Evolutionary conservation across 1,284 basidiomycete species (phyloP).

Genomic region (Dichomitus squalens): DNA sequence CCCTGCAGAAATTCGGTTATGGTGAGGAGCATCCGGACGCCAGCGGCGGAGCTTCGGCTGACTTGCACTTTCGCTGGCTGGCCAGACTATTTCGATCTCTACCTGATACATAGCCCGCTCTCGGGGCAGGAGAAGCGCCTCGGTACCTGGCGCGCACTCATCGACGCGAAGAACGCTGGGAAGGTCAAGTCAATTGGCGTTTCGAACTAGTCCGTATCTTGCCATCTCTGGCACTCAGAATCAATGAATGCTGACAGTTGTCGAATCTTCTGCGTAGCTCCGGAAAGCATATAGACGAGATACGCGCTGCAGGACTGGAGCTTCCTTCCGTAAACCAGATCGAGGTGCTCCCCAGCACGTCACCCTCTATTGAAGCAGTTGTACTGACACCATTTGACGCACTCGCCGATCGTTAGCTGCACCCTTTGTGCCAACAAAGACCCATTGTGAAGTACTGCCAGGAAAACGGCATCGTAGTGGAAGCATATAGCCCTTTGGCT

Average conservation of each 20-base stretch:
- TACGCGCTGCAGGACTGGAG: conserved; percentile 59
- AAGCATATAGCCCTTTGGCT: conserved; percentile 63
- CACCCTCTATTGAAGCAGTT: too few species aligned
- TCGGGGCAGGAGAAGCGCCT: conserved; percentile 46
- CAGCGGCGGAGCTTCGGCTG: not conserved
- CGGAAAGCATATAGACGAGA: conserved; percentile 76
- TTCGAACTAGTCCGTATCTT: conserved; percentile 53
- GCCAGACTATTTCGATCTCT: conserved; percentile 58
- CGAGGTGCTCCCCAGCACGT: too few species aligned
- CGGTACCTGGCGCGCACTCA: conserved; percentile 46
- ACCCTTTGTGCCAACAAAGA: conserved; percentile 83
- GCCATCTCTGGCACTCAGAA: not conserved
- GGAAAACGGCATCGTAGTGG: conserved; percentile 65
- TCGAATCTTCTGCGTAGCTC: conserved; percentile 43
- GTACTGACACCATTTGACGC: too few species aligned
- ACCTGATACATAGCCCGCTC: conserved; percentile 58
- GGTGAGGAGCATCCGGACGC: conserved; percentile 7
- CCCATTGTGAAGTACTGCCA: conserved; percentile 79
- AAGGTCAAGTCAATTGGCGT: conserved; percentile 61
- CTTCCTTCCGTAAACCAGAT: conserved; percentile 83
- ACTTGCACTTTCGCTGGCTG: not conserved
- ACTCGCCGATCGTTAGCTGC: conserved; percentile 48
- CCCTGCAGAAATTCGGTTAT: conserved; percentile 24
- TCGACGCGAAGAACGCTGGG: conserved; percentile 49
- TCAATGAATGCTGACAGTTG: not conserved